Evolutionary conservation across 1,284 basidiomycete species (phyloP).

Genomic region (Tilletia indica): DNA sequence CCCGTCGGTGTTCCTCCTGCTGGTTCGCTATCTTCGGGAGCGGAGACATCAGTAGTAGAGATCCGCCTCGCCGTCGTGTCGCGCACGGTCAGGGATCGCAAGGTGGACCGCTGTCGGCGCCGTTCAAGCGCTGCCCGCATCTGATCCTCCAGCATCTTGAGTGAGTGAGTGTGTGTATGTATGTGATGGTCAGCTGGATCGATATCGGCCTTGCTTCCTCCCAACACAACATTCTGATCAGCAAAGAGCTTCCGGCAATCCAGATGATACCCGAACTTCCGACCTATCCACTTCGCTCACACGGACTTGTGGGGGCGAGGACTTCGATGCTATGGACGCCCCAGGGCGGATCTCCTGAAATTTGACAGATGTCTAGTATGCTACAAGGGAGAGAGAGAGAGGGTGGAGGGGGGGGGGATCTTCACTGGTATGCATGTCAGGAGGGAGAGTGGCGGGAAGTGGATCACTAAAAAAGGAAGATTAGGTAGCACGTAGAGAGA

Average conservation of each 20-base stretch:
- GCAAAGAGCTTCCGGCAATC: no score
- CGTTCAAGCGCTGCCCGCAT: conserved; percentile 36
- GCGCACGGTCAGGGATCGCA: conserved; percentile 39
- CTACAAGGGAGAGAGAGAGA: background rate
- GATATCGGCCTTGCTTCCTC: background rate
- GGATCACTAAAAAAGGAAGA: no score
- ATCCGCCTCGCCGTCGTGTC: background rate
- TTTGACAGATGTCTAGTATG: no score
- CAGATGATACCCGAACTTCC: no score
- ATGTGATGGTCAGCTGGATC: background rate
- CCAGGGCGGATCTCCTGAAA: no score
- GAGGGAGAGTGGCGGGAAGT: background rate
- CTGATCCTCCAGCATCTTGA: conserved; percentile 40
- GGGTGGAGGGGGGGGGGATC: background rate
- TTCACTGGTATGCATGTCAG: background rate
- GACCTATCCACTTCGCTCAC: no score
- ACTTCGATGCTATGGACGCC: no score
- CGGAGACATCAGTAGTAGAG: background rate
- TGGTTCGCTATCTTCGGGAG: no score
- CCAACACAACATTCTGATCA: no score
- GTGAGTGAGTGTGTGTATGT: background rate
- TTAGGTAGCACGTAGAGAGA: no score
- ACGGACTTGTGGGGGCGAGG: no score
- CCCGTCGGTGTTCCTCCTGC: conserved; percentile 19
- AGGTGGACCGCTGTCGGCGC: conserved; percentile 40